Base-by-base conservation (phyloP, 305 asterid genomes). In the Plantago coronopus region DNA sequence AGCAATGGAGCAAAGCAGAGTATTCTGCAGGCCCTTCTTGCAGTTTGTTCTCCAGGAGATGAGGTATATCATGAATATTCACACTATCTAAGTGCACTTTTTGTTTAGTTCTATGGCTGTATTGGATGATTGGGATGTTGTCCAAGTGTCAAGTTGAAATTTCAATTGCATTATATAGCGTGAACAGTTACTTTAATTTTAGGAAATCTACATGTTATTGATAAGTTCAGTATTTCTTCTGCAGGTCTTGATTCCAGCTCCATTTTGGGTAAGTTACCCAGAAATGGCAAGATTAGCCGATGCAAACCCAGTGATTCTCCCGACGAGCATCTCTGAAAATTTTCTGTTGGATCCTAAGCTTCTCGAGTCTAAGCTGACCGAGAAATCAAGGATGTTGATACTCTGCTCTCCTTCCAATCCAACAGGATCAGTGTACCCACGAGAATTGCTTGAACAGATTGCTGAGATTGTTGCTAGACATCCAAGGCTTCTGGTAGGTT, bases 251-350 rank as follows among this genome's bases (percentile, higher is more conserved):
- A 86, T 91, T 65, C 97, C 96, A n/a, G 96, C 96, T 48, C 98
- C 98, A n/a, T 91, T 68, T 71, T 91, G 97, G 97, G 98, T 91
- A 74, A 91, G 98, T 79, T 91, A 91, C 81, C 97, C 97, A 18
- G 96, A 91, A 80, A 91, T 91, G 84, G 97, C 97, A 54, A 83
- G 95, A 74, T 66, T 91, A 76, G 97, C 98, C 2, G 98, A 91
- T 74, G 97, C 98, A 47, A 77, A 59, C 21, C 98, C 98, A 18
- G 89, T 89, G 58, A 81, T 89, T 64, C 82, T 91, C 65, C 96
- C 90, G 7, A 83, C 96, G 0, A 63, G 44, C 74, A 72, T 91
- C 81, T 88, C 98, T 0, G 91, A 87, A 61, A 74, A 86, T 78
- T 91, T 89, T 65, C 87, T 91, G 17, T 57, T 89, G 72, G 88